Conservation (phyloP, 768 basidiomycete genomes). For the Tulasnella sp. region DNA sequence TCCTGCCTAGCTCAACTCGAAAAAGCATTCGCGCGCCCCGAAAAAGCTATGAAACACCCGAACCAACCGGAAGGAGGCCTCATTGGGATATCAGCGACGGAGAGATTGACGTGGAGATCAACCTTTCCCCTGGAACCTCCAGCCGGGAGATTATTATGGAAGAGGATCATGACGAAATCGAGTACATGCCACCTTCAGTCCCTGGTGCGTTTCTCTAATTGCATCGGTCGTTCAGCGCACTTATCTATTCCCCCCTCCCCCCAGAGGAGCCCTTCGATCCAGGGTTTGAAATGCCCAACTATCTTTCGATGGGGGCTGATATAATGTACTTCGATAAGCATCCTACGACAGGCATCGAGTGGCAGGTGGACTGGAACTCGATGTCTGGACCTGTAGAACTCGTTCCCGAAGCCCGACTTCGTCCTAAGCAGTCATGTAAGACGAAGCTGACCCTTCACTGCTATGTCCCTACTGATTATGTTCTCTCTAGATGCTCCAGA, state of each 20-base stretch:
- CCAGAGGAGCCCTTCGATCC: constrained; percentile 42
- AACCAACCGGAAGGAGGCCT: constrained; percentile 46
- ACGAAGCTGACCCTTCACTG: not conserved
- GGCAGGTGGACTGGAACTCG: not conserved
- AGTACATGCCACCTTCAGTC: constrained; percentile 50
- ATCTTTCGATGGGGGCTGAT: constrained; percentile 36
- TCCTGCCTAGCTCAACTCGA: constrained; percentile 53
- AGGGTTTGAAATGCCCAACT: constrained; percentile 45
- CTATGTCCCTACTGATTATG: not conserved
- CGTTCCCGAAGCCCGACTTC: not conserved
- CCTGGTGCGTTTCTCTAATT: constrained; percentile 35
- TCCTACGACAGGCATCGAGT: not conserved
- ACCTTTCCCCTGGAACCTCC: constrained; percentile 23
- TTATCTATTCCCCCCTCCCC: not conserved
- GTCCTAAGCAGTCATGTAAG: not conserved
- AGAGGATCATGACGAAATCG: constrained; percentile 41
- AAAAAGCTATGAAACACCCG: constrained; percentile 56
- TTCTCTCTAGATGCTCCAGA: not conserved
- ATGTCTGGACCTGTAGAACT: not conserved
- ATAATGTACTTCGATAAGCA: constrained; percentile 27
- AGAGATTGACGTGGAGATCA: constrained; percentile 33
- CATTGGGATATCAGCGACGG: constrained; percentile 68
- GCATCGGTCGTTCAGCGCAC: not conserved
- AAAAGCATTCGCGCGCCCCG: constrained; percentile 53
- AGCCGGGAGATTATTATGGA: constrained; percentile 26